A percentile compares a stretch with the other conserved stretches of the same genome.
phyloP scores from a whole-genome alignment of 768 basidiomycete genomes.

The Leucosporidium yakuticum region DNA sequence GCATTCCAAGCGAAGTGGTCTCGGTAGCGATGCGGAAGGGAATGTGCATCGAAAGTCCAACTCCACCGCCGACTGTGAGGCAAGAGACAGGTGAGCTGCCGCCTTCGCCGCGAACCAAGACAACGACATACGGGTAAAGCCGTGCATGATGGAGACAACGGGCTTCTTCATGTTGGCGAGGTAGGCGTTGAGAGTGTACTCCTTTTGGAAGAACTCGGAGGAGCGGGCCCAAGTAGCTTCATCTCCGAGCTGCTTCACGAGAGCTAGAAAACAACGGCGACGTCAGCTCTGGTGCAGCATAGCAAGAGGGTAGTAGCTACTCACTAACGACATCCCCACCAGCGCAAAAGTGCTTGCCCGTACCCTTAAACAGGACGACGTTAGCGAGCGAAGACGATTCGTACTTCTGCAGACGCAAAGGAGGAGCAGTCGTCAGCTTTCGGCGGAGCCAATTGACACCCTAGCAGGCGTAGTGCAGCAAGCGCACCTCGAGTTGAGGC shows the following conservation, averaged over 20 bases:
- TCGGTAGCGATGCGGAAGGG: slow-evolving; percentile 90
- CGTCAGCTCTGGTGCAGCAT: background rate
- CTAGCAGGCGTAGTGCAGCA: background rate
- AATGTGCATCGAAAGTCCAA: slow-evolving; percentile 75
- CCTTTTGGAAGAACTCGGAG: slow-evolving; percentile 82
- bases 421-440: background rate
- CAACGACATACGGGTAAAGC: slow-evolving; percentile 69
- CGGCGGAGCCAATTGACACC: background rate
- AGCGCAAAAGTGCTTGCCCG: slow-evolving; percentile 73
- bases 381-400: slow-evolving; percentile 62
- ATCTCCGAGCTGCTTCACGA: slow-evolving; percentile 39
- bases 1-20: slow-evolving; percentile 88
- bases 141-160: slow-evolving; percentile 87
- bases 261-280: slow-evolving; percentile 1
- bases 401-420: slow-evolving; percentile 54
- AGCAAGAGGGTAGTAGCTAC: slow-evolving; percentile 40
- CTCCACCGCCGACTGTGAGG: slow-evolving; percentile 83
- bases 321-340: slow-evolving; percentile 89
- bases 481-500: slow-evolving; percentile 64
- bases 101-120: slow-evolving; percentile 26
- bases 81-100: slow-evolving; percentile 12
- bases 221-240: slow-evolving; percentile 57
- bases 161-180: slow-evolving; percentile 54
- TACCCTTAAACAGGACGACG: slow-evolving; percentile 65
- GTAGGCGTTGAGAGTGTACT: slow-evolving; percentile 47